phyloP scores from a whole-genome alignment of 2,329 filamentous ascomycete species.

The Stachybotrys echinatus region DNA sequence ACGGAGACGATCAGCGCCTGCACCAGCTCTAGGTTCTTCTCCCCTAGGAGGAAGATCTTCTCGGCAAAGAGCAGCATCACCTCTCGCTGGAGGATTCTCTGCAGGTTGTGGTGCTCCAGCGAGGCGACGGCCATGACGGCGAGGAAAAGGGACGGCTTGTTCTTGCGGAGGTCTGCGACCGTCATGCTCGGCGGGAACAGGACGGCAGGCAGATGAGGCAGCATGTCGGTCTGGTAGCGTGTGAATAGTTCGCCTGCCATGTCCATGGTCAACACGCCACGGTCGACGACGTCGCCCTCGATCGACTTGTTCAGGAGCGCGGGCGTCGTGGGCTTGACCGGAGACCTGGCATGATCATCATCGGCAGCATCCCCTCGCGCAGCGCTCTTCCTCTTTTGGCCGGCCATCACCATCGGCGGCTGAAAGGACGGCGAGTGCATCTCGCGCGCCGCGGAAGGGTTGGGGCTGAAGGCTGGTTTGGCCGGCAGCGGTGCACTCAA shows the following conservation, averaged over 20 bases:
- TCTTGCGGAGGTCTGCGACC: constrained; percentile 48
- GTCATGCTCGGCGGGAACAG: constrained; percentile 51
- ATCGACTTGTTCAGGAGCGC: constrained; percentile 16
- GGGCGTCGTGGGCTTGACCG: not conserved
- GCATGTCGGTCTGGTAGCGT: constrained; percentile 56
- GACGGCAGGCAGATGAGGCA: constrained; percentile 56
- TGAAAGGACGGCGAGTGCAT: constrained; percentile 2
- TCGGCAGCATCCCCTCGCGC: constrained; percentile 13
- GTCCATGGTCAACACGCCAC: constrained; percentile 52
- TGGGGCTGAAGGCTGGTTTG: not conserved
- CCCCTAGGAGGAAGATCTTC: constrained; percentile 66
- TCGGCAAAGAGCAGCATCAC: constrained; percentile 70
- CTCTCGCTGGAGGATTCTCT: constrained; percentile 60
- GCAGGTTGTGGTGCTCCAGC: constrained; percentile 49
- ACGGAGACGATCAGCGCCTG: constrained; percentile 71
- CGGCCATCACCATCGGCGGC: constrained; percentile 9
- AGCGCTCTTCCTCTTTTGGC: constrained; percentile 25
- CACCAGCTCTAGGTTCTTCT: constrained; percentile 78
- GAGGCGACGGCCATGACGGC: constrained; percentile 63
- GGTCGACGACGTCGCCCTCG: constrained; percentile 49
- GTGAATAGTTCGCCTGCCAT: constrained; percentile 50
- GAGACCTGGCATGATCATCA: constrained; percentile 9
- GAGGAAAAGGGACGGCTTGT: constrained; percentile 64
- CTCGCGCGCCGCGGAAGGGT: not conserved
- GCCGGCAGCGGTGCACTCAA: not conserved